These are phyloP conservation scores for Ceriops tagal DNA, from an alignment of 345 rosid genomes.

Conservation along the genomic window DNA sequence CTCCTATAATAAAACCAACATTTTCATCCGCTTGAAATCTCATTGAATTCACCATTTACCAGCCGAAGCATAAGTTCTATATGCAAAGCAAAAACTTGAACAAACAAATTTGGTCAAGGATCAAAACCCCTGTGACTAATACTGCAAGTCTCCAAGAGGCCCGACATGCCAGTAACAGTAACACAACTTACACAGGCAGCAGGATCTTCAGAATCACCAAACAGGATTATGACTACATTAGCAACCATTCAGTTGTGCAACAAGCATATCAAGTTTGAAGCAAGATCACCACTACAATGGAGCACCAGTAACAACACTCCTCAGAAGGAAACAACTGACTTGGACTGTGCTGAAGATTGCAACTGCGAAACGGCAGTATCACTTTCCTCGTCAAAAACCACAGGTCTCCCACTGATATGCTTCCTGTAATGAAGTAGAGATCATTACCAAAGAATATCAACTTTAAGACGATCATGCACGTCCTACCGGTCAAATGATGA, in stretches of 20 bases:
- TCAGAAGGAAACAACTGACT: slow-evolving; percentile 62
- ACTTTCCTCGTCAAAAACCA: slow-evolving; percentile 46
- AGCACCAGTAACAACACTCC: background rate
- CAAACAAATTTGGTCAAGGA: too few species aligned
- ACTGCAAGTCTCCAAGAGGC: too few species aligned
- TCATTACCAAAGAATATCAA: background rate
- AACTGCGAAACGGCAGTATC: slow-evolving; percentile 55
- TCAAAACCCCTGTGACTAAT: too few species aligned
- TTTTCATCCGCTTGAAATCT: too few species aligned
- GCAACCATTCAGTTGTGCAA: background rate
- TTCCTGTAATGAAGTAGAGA: slow-evolving; percentile 38
- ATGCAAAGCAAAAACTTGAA: too few species aligned
- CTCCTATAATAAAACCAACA: too few species aligned
- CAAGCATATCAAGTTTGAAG: background rate
- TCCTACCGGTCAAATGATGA: too few species aligned
- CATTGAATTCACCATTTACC: too few species aligned
- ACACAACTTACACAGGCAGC: background rate
- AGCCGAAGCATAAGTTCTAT: too few species aligned
- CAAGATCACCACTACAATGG: slow-evolving; percentile 3
- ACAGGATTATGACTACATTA: slow-evolving; percentile 9
- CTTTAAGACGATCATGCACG: too few species aligned
- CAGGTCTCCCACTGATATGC: slow-evolving; percentile 24
- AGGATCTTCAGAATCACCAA: background rate
- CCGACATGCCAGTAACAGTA: too few species aligned
- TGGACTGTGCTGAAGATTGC: slow-evolving; percentile 44